Conservation (phyloP, 2,329 filamentous ascomycete species). For the Paecilomyces dactylethromorphus region DNA sequence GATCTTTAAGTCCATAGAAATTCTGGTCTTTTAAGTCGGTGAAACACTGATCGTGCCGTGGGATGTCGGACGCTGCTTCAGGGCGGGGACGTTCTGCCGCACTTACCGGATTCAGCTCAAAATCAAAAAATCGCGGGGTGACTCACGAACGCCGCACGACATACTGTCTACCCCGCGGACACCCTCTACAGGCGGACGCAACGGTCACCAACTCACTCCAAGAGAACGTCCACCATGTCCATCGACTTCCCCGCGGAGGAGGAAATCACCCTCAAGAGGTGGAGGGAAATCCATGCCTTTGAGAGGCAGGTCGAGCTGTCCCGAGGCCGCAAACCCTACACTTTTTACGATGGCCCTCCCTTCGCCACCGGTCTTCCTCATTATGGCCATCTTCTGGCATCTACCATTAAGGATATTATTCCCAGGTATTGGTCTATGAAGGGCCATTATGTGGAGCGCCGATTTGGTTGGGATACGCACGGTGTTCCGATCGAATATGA, state of each 20-base stretch:
- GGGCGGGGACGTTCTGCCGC: background rate
- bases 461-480: slow-evolving; percentile 95
- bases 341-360: slow-evolving; percentile 86
- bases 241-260: slow-evolving; percentile 93
- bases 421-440: slow-evolving; percentile 98
- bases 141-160: slow-evolving; percentile 1
- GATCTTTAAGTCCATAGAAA: background rate
- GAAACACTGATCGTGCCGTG: background rate
- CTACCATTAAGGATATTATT: slow-evolving; percentile 96
- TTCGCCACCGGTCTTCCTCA: slow-evolving; percentile 67
- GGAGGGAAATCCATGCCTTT: slow-evolving; percentile 91
- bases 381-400: slow-evolving; percentile 75
- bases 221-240: slow-evolving; percentile 53
- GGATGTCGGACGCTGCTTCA: background rate
- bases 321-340: slow-evolving; percentile 74
- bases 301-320: slow-evolving; percentile 81
- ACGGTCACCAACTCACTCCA: background rate
- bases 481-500: slow-evolving; percentile 94
- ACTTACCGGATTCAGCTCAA: slow-evolving; percentile 1
- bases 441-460: slow-evolving; percentile 81
- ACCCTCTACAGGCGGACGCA: slow-evolving; percentile 11
- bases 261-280: slow-evolving; percentile 73
- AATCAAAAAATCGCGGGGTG: slow-evolving; percentile 6
- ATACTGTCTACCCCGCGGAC: slow-evolving; percentile 15
- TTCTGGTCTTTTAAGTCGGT: background rate